A percentile compares a stretch with the other conserved stretches of the same genome.
Conservation (phyloP, 2,329 filamentous ascomycete species). For the Aspergillus piperis region DNA sequence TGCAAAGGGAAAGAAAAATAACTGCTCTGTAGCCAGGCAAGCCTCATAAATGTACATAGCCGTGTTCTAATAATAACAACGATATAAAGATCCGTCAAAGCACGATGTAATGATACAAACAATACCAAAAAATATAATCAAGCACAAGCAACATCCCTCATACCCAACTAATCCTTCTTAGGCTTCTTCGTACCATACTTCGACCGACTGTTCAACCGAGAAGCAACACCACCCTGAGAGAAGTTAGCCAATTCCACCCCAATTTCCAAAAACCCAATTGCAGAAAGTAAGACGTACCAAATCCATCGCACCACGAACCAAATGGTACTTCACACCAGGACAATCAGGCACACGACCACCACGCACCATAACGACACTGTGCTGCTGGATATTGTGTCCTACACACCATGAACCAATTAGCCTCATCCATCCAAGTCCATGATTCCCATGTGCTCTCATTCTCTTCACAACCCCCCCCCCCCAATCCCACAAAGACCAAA, state of each 20-base stretch:
- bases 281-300: conserved; percentile 66
- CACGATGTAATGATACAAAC: not conserved
- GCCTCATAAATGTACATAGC: conserved; percentile 22
- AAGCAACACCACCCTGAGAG: conserved; percentile 81
- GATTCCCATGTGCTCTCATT: not conserved
- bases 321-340: conserved; percentile 94
- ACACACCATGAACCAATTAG: conserved; percentile 20
- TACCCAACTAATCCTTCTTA: conserved; percentile 64
- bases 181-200: conserved; percentile 99
- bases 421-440: not conserved
- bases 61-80: conserved; percentile 16
- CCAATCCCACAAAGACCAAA: not conserved
- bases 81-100: conserved; percentile 9
- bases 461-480: not conserved
- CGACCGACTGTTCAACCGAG: conserved; percentile 78
- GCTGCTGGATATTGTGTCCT: conserved; percentile 98
- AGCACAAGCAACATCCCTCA: not conserved
- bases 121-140: not conserved
- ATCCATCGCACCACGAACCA: conserved; percentile 89
- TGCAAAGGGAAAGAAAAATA: not conserved
- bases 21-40: not conserved
- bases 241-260: conserved; percentile 27
- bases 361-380: conserved; percentile 94
- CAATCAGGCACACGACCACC: conserved; percentile 95
- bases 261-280: not conserved